Conservation (phyloP, 2,329 filamentous ascomycete genomes). For the Fusarium nanum region DNA sequence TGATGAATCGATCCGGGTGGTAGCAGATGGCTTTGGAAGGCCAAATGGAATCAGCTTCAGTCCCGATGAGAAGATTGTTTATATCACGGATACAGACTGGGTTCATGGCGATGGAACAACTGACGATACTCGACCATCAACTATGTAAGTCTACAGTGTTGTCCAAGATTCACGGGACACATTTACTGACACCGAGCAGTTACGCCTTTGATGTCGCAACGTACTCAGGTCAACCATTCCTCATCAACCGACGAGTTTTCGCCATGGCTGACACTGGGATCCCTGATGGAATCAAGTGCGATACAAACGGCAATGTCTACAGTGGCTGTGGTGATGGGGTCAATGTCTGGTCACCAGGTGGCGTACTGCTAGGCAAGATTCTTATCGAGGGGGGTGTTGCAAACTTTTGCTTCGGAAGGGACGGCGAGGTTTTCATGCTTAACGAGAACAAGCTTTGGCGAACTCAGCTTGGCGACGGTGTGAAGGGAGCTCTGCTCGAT, state of each 20-base stretch:
- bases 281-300: conserved; percentile 62
- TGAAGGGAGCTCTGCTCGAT: conserved; percentile 39
- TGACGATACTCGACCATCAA: conserved; percentile 39
- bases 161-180: accelerated
- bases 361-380: conserved; percentile 60
- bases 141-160: conserved; percentile 41
- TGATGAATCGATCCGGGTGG: conserved; percentile 54
- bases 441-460: conserved; percentile 60
- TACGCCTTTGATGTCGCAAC: conserved; percentile 53
- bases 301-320: conserved; percentile 61
- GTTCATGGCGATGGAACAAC: conserved; percentile 51
- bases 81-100: conserved; percentile 58
- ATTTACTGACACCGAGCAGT: conserved; percentile 33
- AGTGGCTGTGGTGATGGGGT: conserved; percentile 62
- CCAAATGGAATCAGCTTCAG: conserved; percentile 61
- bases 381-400: conserved; percentile 56
- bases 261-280: conserved; percentile 60
- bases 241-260: conserved; percentile 63
- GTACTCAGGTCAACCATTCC: conserved; percentile 51
- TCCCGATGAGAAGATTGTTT: conserved; percentile 58
- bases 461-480: conserved; percentile 36
- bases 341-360: conserved; percentile 60
- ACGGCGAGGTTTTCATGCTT: conserved; percentile 59
- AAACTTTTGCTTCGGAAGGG: conserved; percentile 61
- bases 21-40: conserved; percentile 61